A percentile compares a stretch with the other conserved stretches of the same genome.
Evolutionary conservation across 2,329 filamentous ascomycete species (phyloP).

Genomic region (Scytalidium sp.): DNA sequence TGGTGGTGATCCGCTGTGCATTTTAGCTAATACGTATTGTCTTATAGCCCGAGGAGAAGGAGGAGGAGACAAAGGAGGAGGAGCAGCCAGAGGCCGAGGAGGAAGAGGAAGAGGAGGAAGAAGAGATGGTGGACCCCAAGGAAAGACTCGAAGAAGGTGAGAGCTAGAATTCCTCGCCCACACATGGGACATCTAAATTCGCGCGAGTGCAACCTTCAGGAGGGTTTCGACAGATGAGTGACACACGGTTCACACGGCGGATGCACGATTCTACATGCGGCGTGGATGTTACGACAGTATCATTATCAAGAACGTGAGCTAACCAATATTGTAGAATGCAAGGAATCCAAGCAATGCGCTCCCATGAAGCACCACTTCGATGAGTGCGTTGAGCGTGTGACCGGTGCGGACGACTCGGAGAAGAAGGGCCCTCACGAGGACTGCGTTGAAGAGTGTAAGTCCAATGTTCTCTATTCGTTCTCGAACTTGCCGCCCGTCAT

Average conservation of each 20-base stretch:
- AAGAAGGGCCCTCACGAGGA: constrained; percentile 79
- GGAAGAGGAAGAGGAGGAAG: constrained; percentile 64
- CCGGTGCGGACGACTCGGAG: constrained; percentile 56
- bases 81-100: constrained; percentile 46
- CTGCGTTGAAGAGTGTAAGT: constrained; percentile 98
- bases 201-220: too few species aligned
- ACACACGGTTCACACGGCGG: too few species aligned
- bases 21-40: constrained; percentile 12
- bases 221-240: too few species aligned
- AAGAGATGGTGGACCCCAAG: constrained; percentile 82
- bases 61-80: constrained; percentile 41
- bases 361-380: constrained; percentile 97
- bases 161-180: constrained; percentile 41
- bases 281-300: too few species aligned
- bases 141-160: constrained; percentile 88
- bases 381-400: constrained; percentile 95
- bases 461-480: constrained; percentile 23
- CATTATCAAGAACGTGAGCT: constrained; percentile 17
- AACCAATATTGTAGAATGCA: constrained; percentile 68
- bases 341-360: constrained; percentile 79
- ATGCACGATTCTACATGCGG: too few species aligned
- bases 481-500: too few species aligned
- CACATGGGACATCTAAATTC: too few species aligned
- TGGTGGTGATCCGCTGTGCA: too few species aligned
- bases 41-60: constrained; percentile 20